Evolutionary conservation across 176 grass and related monocot genomes (phyloP), one percentile per base, ranked within the genome.

Genomic region (Musa itinerans): DNA sequence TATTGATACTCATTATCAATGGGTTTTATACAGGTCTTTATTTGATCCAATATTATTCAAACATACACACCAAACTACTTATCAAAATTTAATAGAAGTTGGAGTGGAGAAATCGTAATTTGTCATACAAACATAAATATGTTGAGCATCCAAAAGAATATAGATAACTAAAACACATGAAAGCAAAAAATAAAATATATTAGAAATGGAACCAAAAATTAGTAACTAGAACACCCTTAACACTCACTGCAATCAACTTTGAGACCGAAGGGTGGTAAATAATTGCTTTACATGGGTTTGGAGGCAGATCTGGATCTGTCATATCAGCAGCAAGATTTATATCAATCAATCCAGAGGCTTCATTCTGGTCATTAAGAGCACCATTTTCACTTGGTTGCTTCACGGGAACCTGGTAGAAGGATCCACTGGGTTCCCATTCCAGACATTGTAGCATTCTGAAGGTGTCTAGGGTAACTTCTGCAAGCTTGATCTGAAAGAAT

Each of bases 371-470:
- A 89, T 71, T 86, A 53, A 83, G 19, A 86, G 76, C 80, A 69
- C 91, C 89, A 83, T 99, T 99, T 87, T 94, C 96, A 72, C 80
- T 83, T 83, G 84, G 82, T 84, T 92, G 83, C 83, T 95, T 92
- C 53, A 79, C 79, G 69, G 91, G 83, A 71, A 76, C 87, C 49
- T 88, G 86, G 69, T 92, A 89, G 74, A 73, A 52, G 15, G 89
- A 92, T 49, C 88, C 91, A 69, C 88, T 94, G 19, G 96, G 96
- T 59, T 99, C 96, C 85, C 87, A 99, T 82, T 99, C 96, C 65
- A 99, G 80, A 73, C 89, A 99, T 76, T 92, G 96, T 73, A 94
- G 74, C 91, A 99, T 95, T 86, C 96, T 87, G 71, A 92, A 99
- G 74, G 86, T 86, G 81, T 99, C 96, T 70, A 99, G 74, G 74